Percentiles rank a stretch among this genome's conserved stretches.
Evolutionary conservation across 805 yeast genomes (phyloP).

Genomic region (Jamesozyma lodderae): DNA sequence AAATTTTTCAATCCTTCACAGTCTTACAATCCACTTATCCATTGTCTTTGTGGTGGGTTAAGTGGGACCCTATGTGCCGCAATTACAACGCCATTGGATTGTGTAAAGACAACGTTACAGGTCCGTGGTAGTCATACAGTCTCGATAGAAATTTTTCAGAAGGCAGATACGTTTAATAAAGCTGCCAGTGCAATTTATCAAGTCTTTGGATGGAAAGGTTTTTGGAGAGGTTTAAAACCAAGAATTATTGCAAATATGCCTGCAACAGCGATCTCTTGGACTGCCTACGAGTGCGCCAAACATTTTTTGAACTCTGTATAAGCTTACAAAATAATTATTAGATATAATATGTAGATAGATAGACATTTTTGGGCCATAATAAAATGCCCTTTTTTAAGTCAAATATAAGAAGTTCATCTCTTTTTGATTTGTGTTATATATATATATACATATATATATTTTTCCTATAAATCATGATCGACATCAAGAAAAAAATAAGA

Average conservation of each 20-base stretch:
- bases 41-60: constrained; percentile 86
- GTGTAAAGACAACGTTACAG: constrained; percentile 85
- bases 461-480: no score
- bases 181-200: constrained; percentile 66
- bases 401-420: no score
- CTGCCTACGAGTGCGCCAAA: constrained; percentile 96
- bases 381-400: no score
- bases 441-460: no score
- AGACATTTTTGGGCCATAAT: no score
- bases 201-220: constrained; percentile 57
- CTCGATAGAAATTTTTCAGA: constrained; percentile 34
- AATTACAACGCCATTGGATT: constrained; percentile 90
- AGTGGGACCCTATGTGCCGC: constrained; percentile 97
- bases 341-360: no score
- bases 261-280: constrained; percentile 97
- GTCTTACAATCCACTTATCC: constrained; percentile 78
- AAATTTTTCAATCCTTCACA: constrained; percentile 73
- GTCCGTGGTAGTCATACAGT: constrained; percentile 52
- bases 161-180: constrained; percentile 56
- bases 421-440: no score
- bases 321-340: no score
- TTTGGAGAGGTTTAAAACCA: constrained; percentile 79
- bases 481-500: no score
- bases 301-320: constrained; percentile 25
- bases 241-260: constrained; percentile 91